These are phyloP conservation scores for Fraxinus sp. DNA, from an alignment of 305 asterid genomes.

Conservation along the genomic window DNA sequence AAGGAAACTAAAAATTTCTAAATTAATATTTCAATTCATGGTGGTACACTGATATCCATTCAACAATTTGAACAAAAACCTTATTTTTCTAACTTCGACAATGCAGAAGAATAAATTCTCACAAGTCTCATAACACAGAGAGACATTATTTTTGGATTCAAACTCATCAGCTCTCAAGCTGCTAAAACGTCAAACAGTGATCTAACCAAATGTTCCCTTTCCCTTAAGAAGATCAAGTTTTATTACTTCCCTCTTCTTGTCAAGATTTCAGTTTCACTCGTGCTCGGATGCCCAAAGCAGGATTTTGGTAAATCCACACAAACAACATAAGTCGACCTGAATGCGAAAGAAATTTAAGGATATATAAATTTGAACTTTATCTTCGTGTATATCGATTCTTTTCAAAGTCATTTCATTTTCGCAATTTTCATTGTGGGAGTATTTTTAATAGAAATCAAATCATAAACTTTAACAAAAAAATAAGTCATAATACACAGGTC, in stretches of 20 bases:
- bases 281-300: not conserved
- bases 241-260: not conserved
- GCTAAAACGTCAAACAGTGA: not conserved
- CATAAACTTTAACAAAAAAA: not conserved
- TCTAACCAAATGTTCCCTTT: not conserved
- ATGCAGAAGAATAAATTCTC: not conserved
- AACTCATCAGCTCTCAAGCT: not conserved
- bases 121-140: not conserved
- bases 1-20: not conserved
- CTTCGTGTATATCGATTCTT: not conserved
- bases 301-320: not conserved
- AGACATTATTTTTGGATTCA: not conserved
- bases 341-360: not conserved
- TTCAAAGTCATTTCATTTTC: too few relatives aligned
- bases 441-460: not conserved
- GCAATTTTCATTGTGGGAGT: not conserved
- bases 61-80: not conserved
- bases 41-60: not conserved
- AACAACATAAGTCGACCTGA: not conserved
- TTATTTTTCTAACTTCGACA: not conserved
- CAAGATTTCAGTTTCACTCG: not conserved
- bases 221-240: not conserved
- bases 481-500: not conserved
- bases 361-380: not conserved
- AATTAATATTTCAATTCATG: not conserved